phyloP scores from a whole-genome alignment of 2,329 filamentous ascomycete species.

The Ophiostoma tasmaniense region DNA sequence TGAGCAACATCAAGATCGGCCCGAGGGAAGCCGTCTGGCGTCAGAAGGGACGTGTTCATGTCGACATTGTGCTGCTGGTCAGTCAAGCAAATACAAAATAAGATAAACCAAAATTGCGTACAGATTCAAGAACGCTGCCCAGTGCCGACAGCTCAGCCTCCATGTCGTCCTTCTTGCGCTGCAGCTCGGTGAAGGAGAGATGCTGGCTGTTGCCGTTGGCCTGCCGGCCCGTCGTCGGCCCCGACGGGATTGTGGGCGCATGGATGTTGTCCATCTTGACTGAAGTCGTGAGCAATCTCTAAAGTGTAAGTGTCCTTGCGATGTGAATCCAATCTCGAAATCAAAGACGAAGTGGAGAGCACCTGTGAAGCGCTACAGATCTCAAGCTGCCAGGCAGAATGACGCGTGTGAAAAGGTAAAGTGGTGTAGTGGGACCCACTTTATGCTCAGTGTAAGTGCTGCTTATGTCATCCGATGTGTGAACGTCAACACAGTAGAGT shows the following conservation, averaged over 20 bases:
- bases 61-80: conserved; percentile 74
- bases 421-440: background rate
- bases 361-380: background rate
- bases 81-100: conserved; percentile 14
- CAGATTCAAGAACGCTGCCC: conserved; percentile 78
- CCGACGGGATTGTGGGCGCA: conserved; percentile 59
- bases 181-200: conserved; percentile 68
- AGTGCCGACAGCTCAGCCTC: conserved; percentile 83
- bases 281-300: background rate
- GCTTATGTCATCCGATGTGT: background rate
- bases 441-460: background rate
- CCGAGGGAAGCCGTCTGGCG: conserved; percentile 83
- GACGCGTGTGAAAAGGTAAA: conserved; percentile 14
- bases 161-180: conserved; percentile 72
- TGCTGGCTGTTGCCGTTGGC: conserved; percentile 55
- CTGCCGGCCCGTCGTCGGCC: conserved; percentile 56
- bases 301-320: background rate
- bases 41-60: conserved; percentile 83
- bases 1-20: conserved; percentile 92
- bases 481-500: background rate
- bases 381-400: conserved; percentile 17
- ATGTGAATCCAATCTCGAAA: background rate
- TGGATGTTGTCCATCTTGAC: conserved; percentile 41
- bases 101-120: conserved; percentile 33
- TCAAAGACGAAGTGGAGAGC: background rate